Conservation (phyloP, 352 stramenopile genomes). For the Pythium rhizo-oryzae region DNA sequence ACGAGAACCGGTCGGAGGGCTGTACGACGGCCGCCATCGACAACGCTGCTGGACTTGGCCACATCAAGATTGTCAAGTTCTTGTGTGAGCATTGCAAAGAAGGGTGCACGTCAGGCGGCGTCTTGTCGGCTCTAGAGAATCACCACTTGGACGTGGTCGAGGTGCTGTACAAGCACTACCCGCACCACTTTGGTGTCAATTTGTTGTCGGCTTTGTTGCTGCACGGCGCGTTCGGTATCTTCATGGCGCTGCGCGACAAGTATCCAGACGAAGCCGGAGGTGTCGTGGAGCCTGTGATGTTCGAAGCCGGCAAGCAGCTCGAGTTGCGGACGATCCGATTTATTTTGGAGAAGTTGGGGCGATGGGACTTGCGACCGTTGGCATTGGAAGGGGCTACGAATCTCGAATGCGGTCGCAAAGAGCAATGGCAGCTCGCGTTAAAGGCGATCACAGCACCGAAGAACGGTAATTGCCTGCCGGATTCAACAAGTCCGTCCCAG, state of each 20-base stretch:
- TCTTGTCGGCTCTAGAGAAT: too few relatives aligned
- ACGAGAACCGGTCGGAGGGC: neutral
- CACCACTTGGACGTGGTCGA: neutral
- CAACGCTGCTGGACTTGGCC: neutral
- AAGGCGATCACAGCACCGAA: neutral
- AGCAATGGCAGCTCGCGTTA: neutral
- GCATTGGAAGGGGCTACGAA: neutral
- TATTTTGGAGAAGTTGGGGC: neutral
- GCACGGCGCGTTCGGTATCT: neutral
- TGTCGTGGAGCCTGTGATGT: neutral
- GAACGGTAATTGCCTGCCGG: too few relatives aligned
- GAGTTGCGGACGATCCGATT: slow-evolving; percentile 2
- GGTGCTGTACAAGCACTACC: neutral
- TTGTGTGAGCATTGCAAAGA: neutral
- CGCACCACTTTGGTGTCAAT: too few relatives aligned
- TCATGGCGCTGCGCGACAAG: neutral
- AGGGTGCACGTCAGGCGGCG: too few relatives aligned
- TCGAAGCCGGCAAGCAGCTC: neutral
- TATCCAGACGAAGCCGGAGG: neutral
- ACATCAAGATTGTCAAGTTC: neutral
- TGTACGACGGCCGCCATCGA: neutral
- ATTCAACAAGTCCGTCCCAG: too few relatives aligned
- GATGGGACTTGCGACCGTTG: neutral
- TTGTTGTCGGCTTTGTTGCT: neutral
- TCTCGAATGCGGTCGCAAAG: too few relatives aligned